Percentiles rank a stretch among this genome's conserved stretches.
phyloP scores from a whole-genome alignment of 148 eudicot species.

The Diospyros lotus region DNA sequence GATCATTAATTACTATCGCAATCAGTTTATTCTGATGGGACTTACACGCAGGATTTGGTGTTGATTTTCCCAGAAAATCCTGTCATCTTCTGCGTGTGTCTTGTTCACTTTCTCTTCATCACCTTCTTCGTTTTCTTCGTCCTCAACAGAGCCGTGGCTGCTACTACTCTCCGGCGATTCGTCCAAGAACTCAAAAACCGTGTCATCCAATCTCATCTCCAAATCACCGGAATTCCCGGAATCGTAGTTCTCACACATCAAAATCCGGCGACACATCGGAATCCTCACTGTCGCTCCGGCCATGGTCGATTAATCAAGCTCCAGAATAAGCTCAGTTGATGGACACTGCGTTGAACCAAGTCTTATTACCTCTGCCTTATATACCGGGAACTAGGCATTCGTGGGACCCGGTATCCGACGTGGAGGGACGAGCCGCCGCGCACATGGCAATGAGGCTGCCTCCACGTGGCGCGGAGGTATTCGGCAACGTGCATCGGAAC shows the following conservation, averaged over 20 bases:
- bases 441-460: conserved; percentile 17
- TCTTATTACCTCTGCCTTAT: no score
- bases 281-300: conserved; percentile 30
- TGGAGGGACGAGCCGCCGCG: conserved; percentile 43
- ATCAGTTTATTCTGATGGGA: neutral
- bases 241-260: conserved; percentile 13
- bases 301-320: conserved; percentile 18
- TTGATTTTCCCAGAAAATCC: conserved; percentile 49
- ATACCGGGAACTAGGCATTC: no score
- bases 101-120: conserved; percentile 24
- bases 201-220: conserved; percentile 40
- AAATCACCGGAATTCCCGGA: conserved; percentile 28
- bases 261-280: conserved; percentile 26
- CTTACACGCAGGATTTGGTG: conserved; percentile 35
- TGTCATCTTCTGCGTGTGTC: conserved; percentile 28
- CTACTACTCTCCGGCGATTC: conserved; percentile 32
- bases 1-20: neutral
- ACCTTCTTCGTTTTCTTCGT: conserved; percentile 20
- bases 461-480: conserved; percentile 15
- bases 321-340: neutral
- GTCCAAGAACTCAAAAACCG: conserved; percentile 52
- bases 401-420: conserved; percentile 3
- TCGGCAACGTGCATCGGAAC: neutral
- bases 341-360: neutral
- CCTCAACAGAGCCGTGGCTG: conserved; percentile 12